Evolutionary conservation across 2,329 filamentous ascomycete genomes (phyloP).

Genomic region (Neoarthrinium moseri): DNA sequence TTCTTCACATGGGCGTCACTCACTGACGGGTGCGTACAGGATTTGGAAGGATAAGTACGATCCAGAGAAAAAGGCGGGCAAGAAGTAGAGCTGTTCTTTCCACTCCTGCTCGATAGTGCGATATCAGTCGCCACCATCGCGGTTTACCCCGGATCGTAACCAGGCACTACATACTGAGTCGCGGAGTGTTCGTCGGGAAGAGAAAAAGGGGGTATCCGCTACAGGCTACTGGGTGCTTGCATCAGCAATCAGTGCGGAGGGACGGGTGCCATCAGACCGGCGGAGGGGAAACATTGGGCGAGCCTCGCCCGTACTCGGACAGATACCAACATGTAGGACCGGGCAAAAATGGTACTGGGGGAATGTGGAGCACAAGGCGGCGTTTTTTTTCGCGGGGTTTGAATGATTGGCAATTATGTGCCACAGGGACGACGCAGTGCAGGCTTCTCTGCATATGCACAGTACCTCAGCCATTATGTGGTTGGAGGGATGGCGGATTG

Average conservation of each 20-base stretch:
- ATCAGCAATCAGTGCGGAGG: no score
- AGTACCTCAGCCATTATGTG: neutral
- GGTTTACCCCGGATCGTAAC: neutral
- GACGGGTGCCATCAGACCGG: no score
- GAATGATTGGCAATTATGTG: neutral
- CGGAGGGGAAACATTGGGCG: no score
- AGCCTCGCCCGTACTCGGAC: no score
- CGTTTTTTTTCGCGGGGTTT: neutral
- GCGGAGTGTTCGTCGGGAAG: no score
- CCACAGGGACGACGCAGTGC: neutral
- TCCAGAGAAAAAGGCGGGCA: conserved; percentile 38
- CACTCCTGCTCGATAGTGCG: neutral
- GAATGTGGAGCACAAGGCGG: no score
- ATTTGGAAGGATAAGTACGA: conserved; percentile 98
- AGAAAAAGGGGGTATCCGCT: no score
- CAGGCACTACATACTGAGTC: no score
- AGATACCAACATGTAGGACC: no score
- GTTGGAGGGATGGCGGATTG: neutral
- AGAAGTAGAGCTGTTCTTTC: conserved; percentile 38
- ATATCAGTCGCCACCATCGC: neutral
- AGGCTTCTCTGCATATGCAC: conserved; percentile 2
- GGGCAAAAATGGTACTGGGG: no score
- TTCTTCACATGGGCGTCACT: conserved; percentile 14
- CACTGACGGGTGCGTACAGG: conserved; percentile 49
- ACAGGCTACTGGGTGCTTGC: no score